Evolutionary conservation across 2,329 filamentous ascomycete species (phyloP).

Genomic region (Talaromyces atroroseus): DNA sequence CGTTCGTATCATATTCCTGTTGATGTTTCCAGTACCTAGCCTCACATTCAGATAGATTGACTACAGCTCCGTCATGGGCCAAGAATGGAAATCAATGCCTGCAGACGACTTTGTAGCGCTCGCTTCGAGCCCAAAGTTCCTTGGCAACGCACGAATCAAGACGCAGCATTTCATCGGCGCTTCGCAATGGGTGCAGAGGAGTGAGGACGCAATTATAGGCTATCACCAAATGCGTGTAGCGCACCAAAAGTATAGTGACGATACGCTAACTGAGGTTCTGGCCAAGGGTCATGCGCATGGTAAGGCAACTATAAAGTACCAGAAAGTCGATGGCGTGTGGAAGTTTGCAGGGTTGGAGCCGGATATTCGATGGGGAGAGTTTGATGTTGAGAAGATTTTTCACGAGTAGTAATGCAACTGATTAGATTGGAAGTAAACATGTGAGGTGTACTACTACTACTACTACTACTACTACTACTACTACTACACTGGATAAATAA

Average conservation of each 20-base stretch:
- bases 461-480: too few species aligned
- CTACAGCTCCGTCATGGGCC: background rate
- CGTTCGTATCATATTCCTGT: background rate
- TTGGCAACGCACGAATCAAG: conserved; percentile 15
- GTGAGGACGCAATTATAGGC: conserved; percentile 22
- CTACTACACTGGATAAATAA: too few species aligned
- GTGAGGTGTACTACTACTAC: too few species aligned
- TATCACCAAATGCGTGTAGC: conserved; percentile 43
- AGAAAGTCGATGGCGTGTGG: conserved; percentile 27
- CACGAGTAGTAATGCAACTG: too few species aligned
- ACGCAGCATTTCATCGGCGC: conserved; percentile 20
- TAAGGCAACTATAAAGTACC: conserved; percentile 22
- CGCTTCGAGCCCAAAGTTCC: conserved; percentile 9
- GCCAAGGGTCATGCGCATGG: conserved; percentile 54
- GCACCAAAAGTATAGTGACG: conserved; percentile 54
- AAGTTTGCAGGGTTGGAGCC: conserved; percentile 29
- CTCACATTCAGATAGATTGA: background rate
- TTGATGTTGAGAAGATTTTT: conserved; percentile 5
- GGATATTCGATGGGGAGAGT: conserved; percentile 24
- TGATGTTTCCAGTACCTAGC: conserved; percentile 7
- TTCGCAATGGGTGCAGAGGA: conserved; percentile 20
- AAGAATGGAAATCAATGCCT: conserved; percentile 12
- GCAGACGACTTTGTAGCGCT: conserved; percentile 7
- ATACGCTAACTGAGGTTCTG: conserved; percentile 38
- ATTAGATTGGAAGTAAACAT: too few species aligned